Percentiles rank a stretch among this genome's conserved stretches.
These are phyloP conservation scores for Phytophthora lateralis DNA, from an alignment of 352 stramenopile species.

Conservation along the genomic window DNA sequence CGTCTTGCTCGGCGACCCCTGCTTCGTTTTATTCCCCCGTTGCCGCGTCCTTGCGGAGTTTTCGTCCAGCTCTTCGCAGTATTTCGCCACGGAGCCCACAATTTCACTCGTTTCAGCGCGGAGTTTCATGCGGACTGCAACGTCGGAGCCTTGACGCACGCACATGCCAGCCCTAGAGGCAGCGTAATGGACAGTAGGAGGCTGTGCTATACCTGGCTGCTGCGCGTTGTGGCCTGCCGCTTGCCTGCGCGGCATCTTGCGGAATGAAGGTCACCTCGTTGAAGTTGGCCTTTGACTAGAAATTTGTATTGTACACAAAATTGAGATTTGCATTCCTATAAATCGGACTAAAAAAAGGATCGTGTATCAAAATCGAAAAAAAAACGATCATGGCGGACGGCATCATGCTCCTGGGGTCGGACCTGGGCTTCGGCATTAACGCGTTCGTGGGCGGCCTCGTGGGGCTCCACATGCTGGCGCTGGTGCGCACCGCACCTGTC, in stretches of 20 bases:
- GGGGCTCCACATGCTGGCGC: slow-evolving; percentile 70
- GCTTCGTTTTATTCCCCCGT: background rate
- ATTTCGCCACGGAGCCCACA: slow-evolving; percentile 11
- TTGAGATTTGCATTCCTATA: background rate
- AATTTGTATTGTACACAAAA: slow-evolving; percentile 8
- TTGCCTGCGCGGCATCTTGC: slow-evolving; percentile 18
- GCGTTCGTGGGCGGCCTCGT: slow-evolving; percentile 72
- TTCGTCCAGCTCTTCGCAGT: slow-evolving; percentile 8
- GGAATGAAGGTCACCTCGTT: slow-evolving; percentile 33
- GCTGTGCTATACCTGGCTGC: slow-evolving; percentile 5
- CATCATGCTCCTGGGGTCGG: slow-evolving; percentile 42
- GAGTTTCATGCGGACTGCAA: slow-evolving; percentile 8
- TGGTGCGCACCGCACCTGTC: slow-evolving; percentile 39
- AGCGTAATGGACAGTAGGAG: background rate
- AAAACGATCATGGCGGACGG: slow-evolving; percentile 21
- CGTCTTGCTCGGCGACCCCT: background rate
- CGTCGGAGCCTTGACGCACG: slow-evolving; percentile 1
- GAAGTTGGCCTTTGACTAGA: slow-evolving; percentile 18
- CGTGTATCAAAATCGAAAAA: slow-evolving; percentile 1
- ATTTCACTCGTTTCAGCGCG: slow-evolving; percentile 19
- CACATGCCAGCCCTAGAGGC: background rate
- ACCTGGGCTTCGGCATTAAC: slow-evolving; percentile 64
- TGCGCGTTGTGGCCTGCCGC: background rate
- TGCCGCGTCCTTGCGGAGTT: background rate
- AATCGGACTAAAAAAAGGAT: slow-evolving; percentile 13